Evolutionary conservation across 176 grass and related monocot species (phyloP), one percentile per base, ranked within the genome.

Genomic region (Cenchrus fungigraminus): DNA sequence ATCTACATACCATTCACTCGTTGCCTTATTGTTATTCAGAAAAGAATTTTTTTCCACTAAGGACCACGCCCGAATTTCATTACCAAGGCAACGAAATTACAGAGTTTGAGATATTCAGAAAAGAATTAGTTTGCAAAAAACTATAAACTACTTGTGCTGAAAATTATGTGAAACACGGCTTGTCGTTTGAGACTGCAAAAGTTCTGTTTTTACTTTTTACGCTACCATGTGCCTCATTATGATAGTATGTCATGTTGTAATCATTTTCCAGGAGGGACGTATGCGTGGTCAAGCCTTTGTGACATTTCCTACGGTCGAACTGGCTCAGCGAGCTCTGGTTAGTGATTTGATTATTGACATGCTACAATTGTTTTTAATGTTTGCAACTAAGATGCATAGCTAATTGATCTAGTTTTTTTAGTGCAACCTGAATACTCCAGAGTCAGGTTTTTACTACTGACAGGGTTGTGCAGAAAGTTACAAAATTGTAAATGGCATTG

Each of bases 261-360:
- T 86, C 43, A 76, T 93, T 22, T 85, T 79, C 6, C 79, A 98
- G 97, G 93, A 95, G 79, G 93, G 97, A 46, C 86, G 93, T 45
- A 95, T 98, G 93, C 84, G 90, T 22, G 97, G 97, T 22, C 97
- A 98, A 92, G 93, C 97, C 29, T 98, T 98, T 63, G 90, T 98
- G 86, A 98, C 93, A 62, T 98, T 98, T 92, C 91, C 93, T 50
- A 94, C 83, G 8, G 75, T 86, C 47, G 88, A 95, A 88, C 87
- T 94, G 65, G 93, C 91, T 79, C 84, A 98, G 20, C 45, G 11
- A 44, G 97, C 91, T 17, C 81, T 98, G 93, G 93, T 98, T 65
- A 76, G 89, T 95, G 31, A 84, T 49, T 63, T 93, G 31, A 82
- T 32, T 73, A 32, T 66, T 12, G 45, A 46, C n/a, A 47, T 63